Percentiles rank a stretch among this genome's conserved stretches.
Conservation (phyloP, 345 rosid species). For the Euclidium syriacum region DNA sequence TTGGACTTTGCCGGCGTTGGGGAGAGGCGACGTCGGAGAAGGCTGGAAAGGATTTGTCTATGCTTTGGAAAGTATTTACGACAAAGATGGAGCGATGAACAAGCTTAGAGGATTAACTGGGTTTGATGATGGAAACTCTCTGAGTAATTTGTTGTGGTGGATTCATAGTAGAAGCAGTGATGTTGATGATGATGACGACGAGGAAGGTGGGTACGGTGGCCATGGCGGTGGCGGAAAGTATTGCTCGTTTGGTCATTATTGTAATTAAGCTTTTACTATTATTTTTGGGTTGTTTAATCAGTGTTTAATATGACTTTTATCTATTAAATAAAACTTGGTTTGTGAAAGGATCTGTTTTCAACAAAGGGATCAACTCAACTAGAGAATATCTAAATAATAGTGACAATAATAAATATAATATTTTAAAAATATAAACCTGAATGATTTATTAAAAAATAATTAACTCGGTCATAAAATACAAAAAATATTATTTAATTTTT, state of each 20-base stretch:
- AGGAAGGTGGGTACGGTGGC: conserved; percentile 4
- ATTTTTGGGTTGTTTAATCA: background rate
- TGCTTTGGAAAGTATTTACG: conserved; percentile 70
- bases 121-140: conserved; percentile 73
- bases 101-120: conserved; percentile 54
- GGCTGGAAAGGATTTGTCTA: conserved; percentile 94
- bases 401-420: no score
- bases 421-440: no score
- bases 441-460: no score
- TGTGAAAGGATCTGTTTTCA: no score
- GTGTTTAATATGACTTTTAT: background rate
- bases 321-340: background rate
- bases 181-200: conserved; percentile 26
- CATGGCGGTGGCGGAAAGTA: conserved; percentile 49
- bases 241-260: conserved; percentile 69
- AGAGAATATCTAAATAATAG: no score
- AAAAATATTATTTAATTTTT: no score
- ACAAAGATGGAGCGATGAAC: conserved; percentile 56
- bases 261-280: conserved; percentile 36
- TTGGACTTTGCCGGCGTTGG: conserved; percentile 71
- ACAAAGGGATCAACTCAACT: no score
- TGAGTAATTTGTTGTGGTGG: conserved; percentile 89
- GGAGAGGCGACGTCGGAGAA: conserved; percentile 68
- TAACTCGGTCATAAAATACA: no score
- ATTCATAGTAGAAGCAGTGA: conserved; percentile 55